phyloP scores from a whole-genome alignment of 176 grass and related monocot genomes.

The Avena eriantha region DNA sequence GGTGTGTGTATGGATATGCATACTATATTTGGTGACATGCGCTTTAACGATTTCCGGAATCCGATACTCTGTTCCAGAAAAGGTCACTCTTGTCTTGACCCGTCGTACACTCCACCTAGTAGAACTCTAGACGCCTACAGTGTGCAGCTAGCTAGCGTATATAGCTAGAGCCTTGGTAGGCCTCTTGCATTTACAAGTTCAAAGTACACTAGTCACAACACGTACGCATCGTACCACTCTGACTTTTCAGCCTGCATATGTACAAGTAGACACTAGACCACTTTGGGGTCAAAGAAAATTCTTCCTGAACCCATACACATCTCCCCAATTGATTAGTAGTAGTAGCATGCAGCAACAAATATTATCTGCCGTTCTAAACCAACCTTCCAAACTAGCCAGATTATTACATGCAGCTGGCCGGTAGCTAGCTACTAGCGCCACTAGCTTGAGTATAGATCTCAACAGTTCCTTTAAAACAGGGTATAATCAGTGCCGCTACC shows the following conservation, averaged over 20 bases:
- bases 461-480: background rate
- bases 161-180: background rate
- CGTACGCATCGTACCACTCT: conserved; percentile 42
- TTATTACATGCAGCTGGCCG: background rate
- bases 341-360: background rate
- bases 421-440: background rate
- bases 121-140: background rate
- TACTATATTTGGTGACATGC: background rate
- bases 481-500: background rate
- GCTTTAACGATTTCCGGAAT: conserved; percentile 4
- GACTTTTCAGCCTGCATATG: conserved; percentile 40
- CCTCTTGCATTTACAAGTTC: conserved; percentile 24
- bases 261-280: background rate
- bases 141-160: background rate
- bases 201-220: conserved; percentile 54
- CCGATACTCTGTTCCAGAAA: conserved; percentile 26
- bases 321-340: background rate
- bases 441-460: background rate
- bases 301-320: background rate
- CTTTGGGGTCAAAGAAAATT: conserved; percentile 20
- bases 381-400: background rate
- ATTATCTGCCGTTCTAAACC: conserved; percentile 1
- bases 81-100: conserved; percentile 60
- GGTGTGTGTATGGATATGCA: background rate
- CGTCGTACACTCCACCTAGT: conserved; percentile 50